Evolutionary conservation across 345 rosid genomes (phyloP), one percentile per base, ranked within the genome.

Genomic region (Murraya paniculata): DNA sequence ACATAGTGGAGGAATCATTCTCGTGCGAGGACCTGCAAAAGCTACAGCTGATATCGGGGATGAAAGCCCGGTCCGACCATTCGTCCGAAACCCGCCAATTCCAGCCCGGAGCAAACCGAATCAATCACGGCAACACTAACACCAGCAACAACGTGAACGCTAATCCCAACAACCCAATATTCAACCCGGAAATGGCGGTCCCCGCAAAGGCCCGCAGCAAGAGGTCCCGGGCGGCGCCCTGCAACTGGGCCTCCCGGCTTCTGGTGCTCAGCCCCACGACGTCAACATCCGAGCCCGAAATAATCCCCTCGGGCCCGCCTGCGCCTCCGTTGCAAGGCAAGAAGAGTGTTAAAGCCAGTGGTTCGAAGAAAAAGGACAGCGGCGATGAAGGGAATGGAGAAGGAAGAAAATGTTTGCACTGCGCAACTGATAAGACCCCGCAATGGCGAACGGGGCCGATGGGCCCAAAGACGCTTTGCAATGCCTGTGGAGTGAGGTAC

Each of bases 171-270:
- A 77, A 68, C 79, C 84, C 90, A 1, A 86, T 85, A 31, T 88
- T 91, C 80, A 73, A 87, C 50, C 80, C 91, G 13, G 97, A 95
- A 62, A 80, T 86, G 78, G 84, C 97, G 19, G 97, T 92, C 13
- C 98, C 98, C 4, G 98, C 90, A 45, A 96, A 96, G 87, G 97
- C 97, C 36, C 86, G 99, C 33, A 96, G 99, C 92, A 96, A 96
- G 85, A 89, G 99, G 18, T 89, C 98, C 19, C 94, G 99, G 36
- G 89, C 92, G 1, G 93, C 94, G 0, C 89, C 94, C 5, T 82
- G 97, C 62, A 92, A 89, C 56, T 96, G 99, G 98, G 89, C 97
- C 19, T 92, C 97, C 59, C 93, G 93, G 36, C 92, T 90, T 76
- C 89, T 91, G 19, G 85, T 91, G 41, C 88, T 84, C 79, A 82